Evolutionary conservation across 176 grass and related monocot species (phyloP).

Genomic region (Cenchrus fungigraminus): DNA sequence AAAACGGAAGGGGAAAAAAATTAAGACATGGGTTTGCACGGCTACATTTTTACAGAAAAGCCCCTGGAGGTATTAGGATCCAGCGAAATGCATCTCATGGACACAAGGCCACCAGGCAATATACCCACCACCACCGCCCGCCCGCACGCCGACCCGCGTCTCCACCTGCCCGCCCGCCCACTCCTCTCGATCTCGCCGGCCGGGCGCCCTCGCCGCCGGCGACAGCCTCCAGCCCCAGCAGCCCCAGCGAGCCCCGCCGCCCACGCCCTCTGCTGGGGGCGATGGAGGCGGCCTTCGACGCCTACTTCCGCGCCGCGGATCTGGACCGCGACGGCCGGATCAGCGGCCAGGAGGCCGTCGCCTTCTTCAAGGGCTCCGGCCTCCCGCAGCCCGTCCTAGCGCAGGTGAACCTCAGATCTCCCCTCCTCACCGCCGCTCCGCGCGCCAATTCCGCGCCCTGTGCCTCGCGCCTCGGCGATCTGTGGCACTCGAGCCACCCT

Average conservation of each 20-base stretch:
- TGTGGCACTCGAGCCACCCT: neutral
- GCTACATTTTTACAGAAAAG: neutral
- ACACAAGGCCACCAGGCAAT: neutral
- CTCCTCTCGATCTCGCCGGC: slow-evolving; percentile 46
- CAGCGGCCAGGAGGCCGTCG: slow-evolving; percentile 87
- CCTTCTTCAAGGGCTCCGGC: slow-evolving; percentile 89
- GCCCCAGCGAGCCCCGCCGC: neutral
- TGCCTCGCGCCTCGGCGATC: neutral
- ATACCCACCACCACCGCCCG: slow-evolving; percentile 1
- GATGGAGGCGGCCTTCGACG: slow-evolving; percentile 78
- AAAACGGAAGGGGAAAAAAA: no score
- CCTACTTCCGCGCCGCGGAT: slow-evolving; percentile 93
- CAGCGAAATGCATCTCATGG: neutral
- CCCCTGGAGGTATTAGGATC: neutral
- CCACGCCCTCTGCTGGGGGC: neutral
- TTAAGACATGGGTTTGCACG: no score
- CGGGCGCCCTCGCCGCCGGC: slow-evolving; percentile 32
- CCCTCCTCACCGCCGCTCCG: neutral
- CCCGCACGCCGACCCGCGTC: neutral
- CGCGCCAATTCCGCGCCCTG: neutral
- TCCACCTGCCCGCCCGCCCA: neutral
- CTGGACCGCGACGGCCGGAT: slow-evolving; percentile 95
- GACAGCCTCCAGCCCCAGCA: neutral
- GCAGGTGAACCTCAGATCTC: slow-evolving; percentile 64
- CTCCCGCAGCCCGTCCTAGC: slow-evolving; percentile 89